These are phyloP conservation scores for Erythrophleum ivorense DNA, from an alignment of 331 rosid genomes.

Conservation along the genomic window DNA sequence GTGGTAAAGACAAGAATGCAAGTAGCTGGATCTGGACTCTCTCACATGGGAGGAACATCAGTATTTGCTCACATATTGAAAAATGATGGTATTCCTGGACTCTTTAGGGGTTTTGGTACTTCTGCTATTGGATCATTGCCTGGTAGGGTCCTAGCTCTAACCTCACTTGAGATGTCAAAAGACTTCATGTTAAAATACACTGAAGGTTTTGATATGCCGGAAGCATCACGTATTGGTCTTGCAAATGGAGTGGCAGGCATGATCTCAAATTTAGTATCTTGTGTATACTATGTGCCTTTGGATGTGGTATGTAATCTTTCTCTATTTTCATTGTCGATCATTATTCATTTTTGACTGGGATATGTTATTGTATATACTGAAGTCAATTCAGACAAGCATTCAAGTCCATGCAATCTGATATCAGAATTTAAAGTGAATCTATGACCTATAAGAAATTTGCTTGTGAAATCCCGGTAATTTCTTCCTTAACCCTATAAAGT, in stretches of 20 bases:
- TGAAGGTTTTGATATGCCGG: constrained; percentile 52
- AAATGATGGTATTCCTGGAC: constrained; percentile 73
- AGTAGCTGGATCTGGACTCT: constrained; percentile 60
- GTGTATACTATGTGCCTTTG: constrained; percentile 80
- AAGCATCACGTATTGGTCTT: constrained; percentile 72
- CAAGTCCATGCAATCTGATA: not conserved
- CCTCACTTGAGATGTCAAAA: constrained; percentile 85
- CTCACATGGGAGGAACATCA: constrained; percentile 58
- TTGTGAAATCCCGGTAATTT: not conserved
- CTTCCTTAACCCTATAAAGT: not conserved
- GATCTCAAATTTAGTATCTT: constrained; percentile 75
- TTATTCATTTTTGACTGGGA: not conserved
- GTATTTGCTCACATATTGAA: constrained; percentile 62
- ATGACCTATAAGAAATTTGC: not conserved
- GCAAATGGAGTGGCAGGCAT: constrained; percentile 83
- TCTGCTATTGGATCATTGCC: constrained; percentile 87
- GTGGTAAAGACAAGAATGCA: constrained; percentile 95
- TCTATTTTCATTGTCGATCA: not conserved
- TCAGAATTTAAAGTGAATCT: not conserved
- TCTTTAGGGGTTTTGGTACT: constrained; percentile 84
- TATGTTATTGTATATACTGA: not conserved
- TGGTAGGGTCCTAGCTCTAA: constrained; percentile 75
- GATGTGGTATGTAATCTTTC: constrained; percentile 66
- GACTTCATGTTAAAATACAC: constrained; percentile 66
- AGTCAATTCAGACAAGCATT: not conserved